Base-by-base conservation (phyloP, 2,329 filamentous ascomycete genomes). In the Incumbomyces delicatus region DNA sequence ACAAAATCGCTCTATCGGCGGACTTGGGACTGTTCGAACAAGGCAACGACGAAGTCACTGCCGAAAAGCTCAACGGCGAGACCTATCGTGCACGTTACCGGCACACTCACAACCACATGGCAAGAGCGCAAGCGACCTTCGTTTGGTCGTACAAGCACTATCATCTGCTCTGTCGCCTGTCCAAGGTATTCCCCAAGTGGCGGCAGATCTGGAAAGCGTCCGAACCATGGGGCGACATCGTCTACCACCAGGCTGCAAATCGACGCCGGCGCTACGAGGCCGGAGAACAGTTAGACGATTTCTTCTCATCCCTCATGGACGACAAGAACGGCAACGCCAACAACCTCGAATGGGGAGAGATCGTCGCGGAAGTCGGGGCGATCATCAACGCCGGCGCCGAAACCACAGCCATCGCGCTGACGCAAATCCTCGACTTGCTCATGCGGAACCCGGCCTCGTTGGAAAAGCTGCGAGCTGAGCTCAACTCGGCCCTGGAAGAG, bases 231-330 rank as follows among this genome's bases (percentile, higher is more conserved):
- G 42, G 1, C 36, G 44, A 37, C 16, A 68, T 37, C 49, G 54
- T 38, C 48, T 50, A 41, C 38, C 63, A 40, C 49, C 1, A 58
- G 51, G 30, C 57, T 58, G 17, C 67, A 65, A 2, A 59, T 68
- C 27, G 60, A 17, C 53, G 59, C 7, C 51, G 57, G 2, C 58
- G 59, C 14, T 59, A 62, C 47, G 53, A 68, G 16, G 61, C 61
- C 1, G 75, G 75, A 18, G 75, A 79, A 58, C 72, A 72, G 49
- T 65, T 78, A 0, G 70, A 76, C 37, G 77, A 80, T 54, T 66
- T 70, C 49, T 60, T 64, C 36, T 63, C 18, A 17, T 32, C n/a
- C 7, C 65, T 59, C 49, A 51, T 69, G 2, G 62, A 65, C 49
- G 57, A 64, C 39, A 61, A 61, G 14, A 61, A 65, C 17, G 51